A percentile compares a stretch with the other conserved stretches of the same genome.
phyloP scores from a whole-genome alignment of 139 green algal species.

The Edaphochlamys debaryana region DNA sequence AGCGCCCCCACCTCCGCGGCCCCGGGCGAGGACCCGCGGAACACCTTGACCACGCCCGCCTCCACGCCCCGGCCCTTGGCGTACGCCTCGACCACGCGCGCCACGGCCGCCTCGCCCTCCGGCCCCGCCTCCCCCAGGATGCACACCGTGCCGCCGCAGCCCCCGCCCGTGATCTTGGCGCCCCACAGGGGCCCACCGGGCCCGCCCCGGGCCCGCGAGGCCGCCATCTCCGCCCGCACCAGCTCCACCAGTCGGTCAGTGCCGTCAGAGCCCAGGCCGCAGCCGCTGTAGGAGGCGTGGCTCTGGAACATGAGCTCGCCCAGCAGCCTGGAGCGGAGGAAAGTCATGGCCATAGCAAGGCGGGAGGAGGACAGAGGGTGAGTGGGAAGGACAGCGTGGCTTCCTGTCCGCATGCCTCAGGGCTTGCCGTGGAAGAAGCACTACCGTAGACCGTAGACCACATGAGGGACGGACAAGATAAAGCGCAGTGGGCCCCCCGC shows the following conservation, averaged over 20 bases:
- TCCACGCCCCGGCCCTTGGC: constrained; percentile 1
- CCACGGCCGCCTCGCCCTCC: constrained; percentile 37
- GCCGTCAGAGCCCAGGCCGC: constrained; percentile 73
- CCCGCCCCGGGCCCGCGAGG: constrained; percentile 21
- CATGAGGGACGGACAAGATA: too few species aligned
- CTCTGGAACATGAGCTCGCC: constrained; percentile 94
- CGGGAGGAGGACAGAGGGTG: background rate
- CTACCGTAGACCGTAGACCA: too few species aligned
- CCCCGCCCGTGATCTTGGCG: constrained; percentile 95
- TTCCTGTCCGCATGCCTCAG: too few species aligned
- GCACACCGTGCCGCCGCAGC: constrained; percentile 88
- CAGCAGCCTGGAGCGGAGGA: constrained; percentile 61
- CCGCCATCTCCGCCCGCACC: constrained; percentile 61
- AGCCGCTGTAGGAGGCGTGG: constrained; percentile 77
- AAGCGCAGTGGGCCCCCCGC: too few species aligned
- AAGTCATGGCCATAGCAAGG: background rate
- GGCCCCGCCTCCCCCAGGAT: constrained; percentile 62
- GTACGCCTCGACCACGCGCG: constrained; percentile 13
- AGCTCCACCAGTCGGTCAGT: constrained; percentile 75
- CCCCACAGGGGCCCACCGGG: constrained; percentile 74
- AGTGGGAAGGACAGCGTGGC: too few species aligned
- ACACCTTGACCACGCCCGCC: background rate
- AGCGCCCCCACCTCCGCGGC: constrained; percentile 16
- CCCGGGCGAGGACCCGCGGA: constrained; percentile 21
- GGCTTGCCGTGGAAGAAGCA: too few species aligned